phyloP scores from a whole-genome alignment of 805 yeast species.

The Teunomyces panamensis region DNA sequence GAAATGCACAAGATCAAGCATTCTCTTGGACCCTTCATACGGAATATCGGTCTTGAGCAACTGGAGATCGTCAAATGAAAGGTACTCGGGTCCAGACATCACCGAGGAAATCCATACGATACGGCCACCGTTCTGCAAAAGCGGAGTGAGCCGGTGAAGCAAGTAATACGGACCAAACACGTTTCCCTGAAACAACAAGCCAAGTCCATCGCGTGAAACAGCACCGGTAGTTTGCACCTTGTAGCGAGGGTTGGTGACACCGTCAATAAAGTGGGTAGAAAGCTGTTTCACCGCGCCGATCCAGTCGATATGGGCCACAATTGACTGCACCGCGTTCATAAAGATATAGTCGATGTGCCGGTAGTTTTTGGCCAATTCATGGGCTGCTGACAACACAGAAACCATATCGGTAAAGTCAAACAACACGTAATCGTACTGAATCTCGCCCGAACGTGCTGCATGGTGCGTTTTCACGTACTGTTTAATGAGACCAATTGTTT shows the following conservation, averaged over 20 bases:
- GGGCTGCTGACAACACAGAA: conserved; percentile 69
- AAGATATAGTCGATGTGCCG: conserved; percentile 71
- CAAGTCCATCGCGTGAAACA: conserved; percentile 73
- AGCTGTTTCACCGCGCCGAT: conserved; percentile 69
- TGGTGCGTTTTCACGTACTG: conserved; percentile 27
- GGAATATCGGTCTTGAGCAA: conserved; percentile 60
- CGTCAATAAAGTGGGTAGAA: conserved; percentile 62
- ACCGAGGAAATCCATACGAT: conserved; percentile 86
- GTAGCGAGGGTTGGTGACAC: conserved; percentile 85
- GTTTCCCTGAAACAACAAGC: conserved; percentile 88
- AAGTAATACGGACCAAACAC: conserved; percentile 95
- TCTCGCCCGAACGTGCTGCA: conserved; percentile 46
- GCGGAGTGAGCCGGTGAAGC: conserved; percentile 59
- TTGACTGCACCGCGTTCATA: conserved; percentile 88
- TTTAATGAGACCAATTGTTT: conserved; percentile 53
- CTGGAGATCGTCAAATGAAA: conserved; percentile 75
- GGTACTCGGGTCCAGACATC: conserved; percentile 72
- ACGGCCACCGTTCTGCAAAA: conserved; percentile 61
- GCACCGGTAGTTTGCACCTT: conserved; percentile 81
- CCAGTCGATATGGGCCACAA: conserved; percentile 86
- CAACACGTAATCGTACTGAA: conserved; percentile 83
- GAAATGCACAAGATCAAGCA: conserved; percentile 77
- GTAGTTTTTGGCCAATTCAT: conserved; percentile 66
- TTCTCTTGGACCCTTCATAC: conserved; percentile 89
- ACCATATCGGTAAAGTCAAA: conserved; percentile 92